Evolutionary conservation across 2,329 filamentous ascomycete genomes (phyloP).

Genomic region (Fusarium sp.): DNA sequence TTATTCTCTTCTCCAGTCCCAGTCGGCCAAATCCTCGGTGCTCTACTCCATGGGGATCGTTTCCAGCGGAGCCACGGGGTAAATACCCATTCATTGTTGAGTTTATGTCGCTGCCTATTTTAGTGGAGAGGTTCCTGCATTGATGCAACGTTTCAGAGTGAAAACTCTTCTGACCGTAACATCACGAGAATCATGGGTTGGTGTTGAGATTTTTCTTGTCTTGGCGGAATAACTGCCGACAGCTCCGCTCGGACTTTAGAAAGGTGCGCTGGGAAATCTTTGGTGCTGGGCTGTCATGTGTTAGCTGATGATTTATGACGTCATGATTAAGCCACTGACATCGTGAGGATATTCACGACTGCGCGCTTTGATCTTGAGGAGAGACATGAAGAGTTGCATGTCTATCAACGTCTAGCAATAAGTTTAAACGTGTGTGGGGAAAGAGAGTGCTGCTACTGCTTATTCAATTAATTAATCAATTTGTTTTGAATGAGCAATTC

Average conservation of each 20-base stretch:
- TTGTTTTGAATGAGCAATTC: neutral
- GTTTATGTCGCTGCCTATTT: constrained; percentile 29
- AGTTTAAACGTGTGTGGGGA: neutral
- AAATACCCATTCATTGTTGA: neutral
- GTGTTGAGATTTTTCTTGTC: constrained; percentile 12
- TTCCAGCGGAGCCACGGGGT: constrained; percentile 15
- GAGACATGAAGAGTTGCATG: neutral
- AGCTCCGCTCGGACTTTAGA: neutral
- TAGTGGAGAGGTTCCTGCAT: neutral
- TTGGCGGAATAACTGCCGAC: constrained; percentile 8
- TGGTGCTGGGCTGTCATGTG: neutral
- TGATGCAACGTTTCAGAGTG: neutral
- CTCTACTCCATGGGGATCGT: constrained; percentile 22
- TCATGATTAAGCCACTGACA: constrained; percentile 8
- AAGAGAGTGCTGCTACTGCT: fast-evolving
- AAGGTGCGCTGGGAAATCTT: neutral
- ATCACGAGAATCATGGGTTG: neutral
- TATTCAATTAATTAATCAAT: neutral
- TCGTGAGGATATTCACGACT: neutral
- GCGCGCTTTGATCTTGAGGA: neutral
- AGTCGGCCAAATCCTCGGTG: constrained; percentile 22
- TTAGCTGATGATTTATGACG: neutral
- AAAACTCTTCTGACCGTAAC: constrained; percentile 6
- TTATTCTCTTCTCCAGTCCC: neutral
- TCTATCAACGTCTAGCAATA: neutral